Conservation (phyloP, 106 monocot species). For the Apostasia ramifera region DNA sequence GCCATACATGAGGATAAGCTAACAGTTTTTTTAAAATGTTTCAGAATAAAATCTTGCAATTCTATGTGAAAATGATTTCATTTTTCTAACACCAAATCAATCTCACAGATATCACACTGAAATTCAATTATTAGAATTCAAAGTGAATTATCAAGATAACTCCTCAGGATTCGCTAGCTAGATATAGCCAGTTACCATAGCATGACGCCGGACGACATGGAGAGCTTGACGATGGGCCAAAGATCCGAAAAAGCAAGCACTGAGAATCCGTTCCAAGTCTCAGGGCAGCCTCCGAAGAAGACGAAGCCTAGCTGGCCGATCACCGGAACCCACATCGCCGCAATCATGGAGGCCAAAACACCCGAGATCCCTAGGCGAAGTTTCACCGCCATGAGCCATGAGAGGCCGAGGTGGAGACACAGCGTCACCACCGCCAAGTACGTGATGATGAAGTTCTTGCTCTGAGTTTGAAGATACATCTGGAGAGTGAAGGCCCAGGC, state of each 20-base stretch:
- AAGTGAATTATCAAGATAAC: too few relatives aligned
- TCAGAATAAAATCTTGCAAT: too few relatives aligned
- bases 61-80: too few relatives aligned
- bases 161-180: background rate
- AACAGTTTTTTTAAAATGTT: too few relatives aligned
- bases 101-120: too few relatives aligned
- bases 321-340: slow-evolving; percentile 39
- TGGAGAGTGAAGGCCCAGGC: slow-evolving; percentile 48
- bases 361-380: slow-evolving; percentile 27
- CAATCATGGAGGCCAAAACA: slow-evolving; percentile 35
- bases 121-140: too few relatives aligned
- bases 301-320: slow-evolving; percentile 36
- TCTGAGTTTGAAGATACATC: slow-evolving; percentile 63
- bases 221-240: slow-evolving; percentile 41
- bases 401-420: slow-evolving; percentile 25
- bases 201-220: slow-evolving; percentile 74
- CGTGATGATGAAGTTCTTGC: slow-evolving; percentile 41
- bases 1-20: too few relatives aligned
- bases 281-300: slow-evolving; percentile 39
- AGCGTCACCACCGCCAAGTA: slow-evolving; percentile 26
- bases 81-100: too few relatives aligned
- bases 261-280: slow-evolving; percentile 56
- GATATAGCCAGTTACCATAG: slow-evolving; percentile 37
- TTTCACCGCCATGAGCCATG: slow-evolving; percentile 31
- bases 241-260: slow-evolving; percentile 26